Evolutionary conservation across 345 rosid genomes (phyloP).

Genomic region (Lagerstroemia speciosa): DNA sequence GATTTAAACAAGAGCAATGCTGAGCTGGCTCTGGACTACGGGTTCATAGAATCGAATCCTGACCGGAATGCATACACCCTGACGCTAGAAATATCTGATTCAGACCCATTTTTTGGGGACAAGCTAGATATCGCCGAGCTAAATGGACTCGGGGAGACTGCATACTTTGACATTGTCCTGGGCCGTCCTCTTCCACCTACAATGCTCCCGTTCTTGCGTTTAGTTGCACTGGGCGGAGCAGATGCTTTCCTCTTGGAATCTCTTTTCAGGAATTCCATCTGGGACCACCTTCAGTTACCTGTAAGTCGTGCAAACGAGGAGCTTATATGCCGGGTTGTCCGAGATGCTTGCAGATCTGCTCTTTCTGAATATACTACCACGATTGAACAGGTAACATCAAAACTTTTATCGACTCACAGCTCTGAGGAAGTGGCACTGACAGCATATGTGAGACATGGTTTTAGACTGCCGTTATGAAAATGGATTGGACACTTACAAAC

Average conservation of each 20-base stretch:
- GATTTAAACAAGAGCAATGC: constrained; percentile 81
- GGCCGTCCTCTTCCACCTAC: constrained; percentile 63
- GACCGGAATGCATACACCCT: constrained; percentile 68
- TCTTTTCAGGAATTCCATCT: constrained; percentile 63
- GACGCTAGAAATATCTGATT: constrained; percentile 61
- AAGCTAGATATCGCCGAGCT: constrained; percentile 79
- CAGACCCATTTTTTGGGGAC: constrained; percentile 63
- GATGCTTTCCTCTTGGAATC: constrained; percentile 83
- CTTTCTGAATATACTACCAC: constrained; percentile 61
- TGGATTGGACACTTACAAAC: background rate
- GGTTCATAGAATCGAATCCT: constrained; percentile 61
- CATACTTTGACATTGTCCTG: constrained; percentile 60
- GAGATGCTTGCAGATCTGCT: constrained; percentile 81
- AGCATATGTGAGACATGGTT: background rate
- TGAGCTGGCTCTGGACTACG: constrained; percentile 87
- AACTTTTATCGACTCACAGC: background rate
- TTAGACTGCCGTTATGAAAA: background rate
- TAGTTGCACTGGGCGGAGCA: constrained; percentile 76
- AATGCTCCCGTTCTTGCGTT: constrained; percentile 69
- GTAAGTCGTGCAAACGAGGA: constrained; percentile 79
- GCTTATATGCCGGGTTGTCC: constrained; percentile 66
- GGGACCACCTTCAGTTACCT: constrained; percentile 89
- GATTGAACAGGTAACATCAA: constrained; percentile 56
- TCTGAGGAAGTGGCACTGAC: background rate
- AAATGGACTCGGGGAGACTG: constrained; percentile 61